Evolutionary conservation across 805 yeast species (phyloP).

Genomic region (Brettanomyces anomalus): DNA sequence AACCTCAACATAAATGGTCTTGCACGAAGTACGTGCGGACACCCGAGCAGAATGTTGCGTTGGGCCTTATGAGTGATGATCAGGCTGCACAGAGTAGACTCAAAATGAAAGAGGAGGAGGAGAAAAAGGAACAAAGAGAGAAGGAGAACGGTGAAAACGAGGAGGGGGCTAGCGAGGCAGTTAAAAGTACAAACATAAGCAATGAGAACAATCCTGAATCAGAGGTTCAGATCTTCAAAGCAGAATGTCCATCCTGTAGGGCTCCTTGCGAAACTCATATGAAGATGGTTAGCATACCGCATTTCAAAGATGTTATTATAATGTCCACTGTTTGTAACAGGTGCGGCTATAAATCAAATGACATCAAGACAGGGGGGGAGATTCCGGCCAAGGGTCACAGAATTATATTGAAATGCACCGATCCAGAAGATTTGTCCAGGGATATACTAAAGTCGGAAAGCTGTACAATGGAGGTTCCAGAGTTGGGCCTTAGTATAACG

Average conservation of each 20-base stretch:
- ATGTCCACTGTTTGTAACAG: conserved; percentile 90
- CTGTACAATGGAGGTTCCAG: conserved; percentile 80
- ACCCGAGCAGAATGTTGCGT: conserved; percentile 76
- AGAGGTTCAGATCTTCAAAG: conserved; percentile 89
- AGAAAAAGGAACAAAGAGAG: conserved; percentile 24
- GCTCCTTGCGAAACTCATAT: conserved; percentile 83
- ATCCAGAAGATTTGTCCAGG: conserved; percentile 87
- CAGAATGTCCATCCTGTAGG: conserved; percentile 87
- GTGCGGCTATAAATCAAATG: conserved; percentile 95
- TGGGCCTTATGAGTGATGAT: conserved; percentile 73
- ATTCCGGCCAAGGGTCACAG: conserved; percentile 80
- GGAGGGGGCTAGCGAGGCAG: conserved; percentile 44
- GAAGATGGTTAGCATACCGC: conserved; percentile 96
- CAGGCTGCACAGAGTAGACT: conserved; percentile 48
- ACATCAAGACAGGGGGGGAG: conserved; percentile 97
- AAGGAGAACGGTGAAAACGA: conserved; percentile 50
- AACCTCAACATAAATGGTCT: conserved; percentile 85
- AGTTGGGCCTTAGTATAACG: conserved; percentile 78
- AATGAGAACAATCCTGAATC: conserved; percentile 59
- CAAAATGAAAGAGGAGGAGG: conserved; percentile 15
- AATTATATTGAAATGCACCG: conserved; percentile 67
- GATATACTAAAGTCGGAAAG: conserved; percentile 93
- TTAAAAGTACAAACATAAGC: conserved; percentile 18
- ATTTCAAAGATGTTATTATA: conserved; percentile 92
- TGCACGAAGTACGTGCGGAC: conserved; percentile 74